Evolutionary conservation across 2,329 filamentous ascomycete species (phyloP), one percentile per base, ranked within the genome.

Genomic region (Tolypocladium ovalisporum): DNA sequence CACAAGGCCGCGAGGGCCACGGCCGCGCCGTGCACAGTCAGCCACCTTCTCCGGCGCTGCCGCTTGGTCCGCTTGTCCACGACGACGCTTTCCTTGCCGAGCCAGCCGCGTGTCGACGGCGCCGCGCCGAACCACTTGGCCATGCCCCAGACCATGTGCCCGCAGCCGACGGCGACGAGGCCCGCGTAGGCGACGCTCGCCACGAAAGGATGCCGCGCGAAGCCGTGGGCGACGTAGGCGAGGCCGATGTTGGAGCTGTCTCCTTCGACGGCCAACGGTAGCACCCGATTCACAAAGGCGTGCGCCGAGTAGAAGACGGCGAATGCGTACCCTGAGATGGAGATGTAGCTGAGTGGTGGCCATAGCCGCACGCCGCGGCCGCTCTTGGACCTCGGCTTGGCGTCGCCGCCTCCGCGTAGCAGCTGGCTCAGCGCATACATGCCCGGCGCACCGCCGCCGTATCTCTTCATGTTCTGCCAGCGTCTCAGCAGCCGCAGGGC

Each of bases 211-310:
- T 89, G 86, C 17, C 83, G 80, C 35, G 88, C 85, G 67, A 97
- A 94, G 3, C 89, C 90, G 72, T 97, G 92, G 15, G 86, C 84
- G 9, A 97, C 86, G 69, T 89, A 97, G 15, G 84, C 86, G 15
- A 97, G 76, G 0, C 89, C 89, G 44, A 97, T 86, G 56, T 93
- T 87, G n/a, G 89, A 89, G 65, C 86, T 91, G 59, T 92, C 90
- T 8, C 92, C 92, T 56, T 95, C 89, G 51, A 90, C 81, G 34
- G 83, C 76, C 37, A 92, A 71, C 2, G 94, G 93, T 32, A 95
- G 76, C 3, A 84, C 73, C 37, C 93, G 83, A 70, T 95, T 96
- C 58, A 91, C 78, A 60, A 85, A 81, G 3, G 87, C 80, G 71
- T 97, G 93, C 7, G 83, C 83, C 1, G 79, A 76, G 32, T 93